These are phyloP conservation scores for Elsinoe necatrix DNA, from an alignment of 2,329 filamentous ascomycete species.

Conservation along the genomic window DNA sequence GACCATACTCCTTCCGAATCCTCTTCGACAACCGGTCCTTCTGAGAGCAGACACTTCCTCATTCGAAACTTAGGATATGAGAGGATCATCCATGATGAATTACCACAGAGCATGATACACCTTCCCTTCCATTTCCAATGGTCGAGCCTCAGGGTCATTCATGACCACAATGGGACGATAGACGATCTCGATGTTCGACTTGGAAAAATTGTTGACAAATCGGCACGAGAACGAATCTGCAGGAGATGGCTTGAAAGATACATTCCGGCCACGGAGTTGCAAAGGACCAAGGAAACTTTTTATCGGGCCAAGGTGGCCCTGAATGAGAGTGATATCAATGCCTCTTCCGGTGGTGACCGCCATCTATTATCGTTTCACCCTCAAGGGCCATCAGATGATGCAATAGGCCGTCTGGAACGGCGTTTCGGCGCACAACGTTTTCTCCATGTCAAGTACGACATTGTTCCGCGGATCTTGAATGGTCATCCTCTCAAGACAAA, in stretches of 20 bases:
- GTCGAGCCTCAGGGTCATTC: background rate
- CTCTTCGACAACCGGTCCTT: background rate
- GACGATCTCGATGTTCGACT: background rate
- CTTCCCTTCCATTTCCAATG: slow-evolving; percentile 20
- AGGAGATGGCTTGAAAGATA: background rate
- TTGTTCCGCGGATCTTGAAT: slow-evolving; percentile 18
- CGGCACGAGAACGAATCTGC: background rate
- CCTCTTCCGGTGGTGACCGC: background rate
- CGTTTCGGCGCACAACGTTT: slow-evolving; percentile 33
- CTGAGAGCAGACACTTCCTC: background rate
- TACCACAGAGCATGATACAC: slow-evolving; percentile 8
- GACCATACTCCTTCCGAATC: background rate
- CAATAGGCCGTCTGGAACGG: slow-evolving; percentile 22
- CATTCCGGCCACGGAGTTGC: slow-evolving; percentile 59
- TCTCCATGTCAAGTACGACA: slow-evolving; percentile 32
- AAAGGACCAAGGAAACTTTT: slow-evolving; percentile 85
- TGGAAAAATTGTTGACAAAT: background rate
- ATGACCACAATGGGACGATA: background rate
- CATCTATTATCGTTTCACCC: background rate
- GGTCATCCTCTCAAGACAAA: slow-evolving; percentile 20
- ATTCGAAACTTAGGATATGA: background rate
- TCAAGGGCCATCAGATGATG: background rate
- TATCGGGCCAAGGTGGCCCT: slow-evolving; percentile 54
- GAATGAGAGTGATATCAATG: background rate
- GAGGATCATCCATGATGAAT: background rate